Evolutionary conservation across 2,329 filamentous ascomycete species (phyloP).

Genomic region (Ascochyta fabae): DNA sequence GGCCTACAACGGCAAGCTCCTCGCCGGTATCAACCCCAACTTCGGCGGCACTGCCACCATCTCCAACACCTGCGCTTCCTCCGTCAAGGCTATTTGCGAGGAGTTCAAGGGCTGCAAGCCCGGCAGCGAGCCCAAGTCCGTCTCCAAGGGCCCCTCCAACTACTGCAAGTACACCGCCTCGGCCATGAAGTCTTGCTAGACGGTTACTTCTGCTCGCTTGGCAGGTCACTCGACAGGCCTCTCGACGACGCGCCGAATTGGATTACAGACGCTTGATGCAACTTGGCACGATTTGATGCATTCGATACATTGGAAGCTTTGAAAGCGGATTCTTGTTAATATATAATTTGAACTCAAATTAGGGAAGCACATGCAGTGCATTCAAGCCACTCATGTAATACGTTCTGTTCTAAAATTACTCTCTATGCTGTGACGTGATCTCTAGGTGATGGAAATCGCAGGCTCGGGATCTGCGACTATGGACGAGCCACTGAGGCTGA

Average conservation of each 20-base stretch:
- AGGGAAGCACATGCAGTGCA: conserved; percentile 12
- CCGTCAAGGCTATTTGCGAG: conserved; percentile 44
- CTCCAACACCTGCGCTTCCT: conserved; percentile 38
- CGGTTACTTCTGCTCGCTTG: neutral
- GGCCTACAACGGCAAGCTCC: conserved; percentile 51
- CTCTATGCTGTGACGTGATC: too few species aligned
- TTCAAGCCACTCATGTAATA: conserved; percentile 3
- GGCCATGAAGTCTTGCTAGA: conserved; percentile 42
- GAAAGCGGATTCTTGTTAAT: conserved; percentile 30
- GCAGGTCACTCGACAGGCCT: neutral
- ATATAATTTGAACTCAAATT: conserved; percentile 11
- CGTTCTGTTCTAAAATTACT: neutral
- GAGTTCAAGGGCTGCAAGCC: conserved; percentile 43
- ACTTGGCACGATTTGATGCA: conserved; percentile 10
- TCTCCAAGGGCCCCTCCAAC: conserved; percentile 38
- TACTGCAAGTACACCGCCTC: conserved; percentile 43
- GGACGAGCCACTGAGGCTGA: conserved; percentile 8
- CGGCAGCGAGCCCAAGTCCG: conserved; percentile 38
- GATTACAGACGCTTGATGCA: conserved; percentile 23
- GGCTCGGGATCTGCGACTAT: too few species aligned
- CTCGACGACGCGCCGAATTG: conserved; percentile 1
- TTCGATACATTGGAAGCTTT: conserved; percentile 20
- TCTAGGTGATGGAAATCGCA: too few species aligned
- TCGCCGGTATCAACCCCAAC: conserved; percentile 61
- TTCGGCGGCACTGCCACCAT: conserved; percentile 59